Percentiles rank a stretch among this genome's conserved stretches.
These are phyloP conservation scores for Trichoderma virens DNA, from an alignment of 495 filamentous ascomycete species.

Conservation along the genomic window DNA sequence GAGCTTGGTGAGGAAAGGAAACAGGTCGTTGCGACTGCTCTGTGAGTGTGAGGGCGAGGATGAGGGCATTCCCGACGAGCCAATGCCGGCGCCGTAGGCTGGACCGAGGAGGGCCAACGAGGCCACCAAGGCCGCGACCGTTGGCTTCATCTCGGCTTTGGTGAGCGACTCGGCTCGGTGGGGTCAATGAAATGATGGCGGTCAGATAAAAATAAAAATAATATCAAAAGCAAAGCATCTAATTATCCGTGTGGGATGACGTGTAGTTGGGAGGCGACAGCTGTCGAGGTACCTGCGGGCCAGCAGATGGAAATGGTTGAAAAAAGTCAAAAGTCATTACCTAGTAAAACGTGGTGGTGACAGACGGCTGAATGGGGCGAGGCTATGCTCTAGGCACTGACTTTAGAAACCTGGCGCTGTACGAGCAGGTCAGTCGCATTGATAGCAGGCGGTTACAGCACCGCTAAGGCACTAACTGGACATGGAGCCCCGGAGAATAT, in stretches of 20 bases:
- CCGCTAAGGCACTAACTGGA: too few species aligned
- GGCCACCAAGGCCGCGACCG: neutral
- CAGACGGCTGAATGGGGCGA: neutral
- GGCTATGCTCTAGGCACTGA: neutral
- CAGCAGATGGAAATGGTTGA: too few species aligned
- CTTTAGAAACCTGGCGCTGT: neutral
- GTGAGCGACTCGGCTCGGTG: neutral
- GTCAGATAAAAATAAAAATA: neutral
- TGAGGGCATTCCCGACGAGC: neutral
- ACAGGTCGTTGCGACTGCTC: constrained; percentile 17
- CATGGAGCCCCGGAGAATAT: constrained; percentile 1
- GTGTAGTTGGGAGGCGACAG: too few species aligned
- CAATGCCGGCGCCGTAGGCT: constrained; percentile 1
- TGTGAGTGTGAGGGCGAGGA: too few species aligned
- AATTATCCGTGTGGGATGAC: neutral
- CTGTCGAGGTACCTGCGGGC: too few species aligned
- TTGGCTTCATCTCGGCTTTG: neutral
- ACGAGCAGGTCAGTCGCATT: too few species aligned
- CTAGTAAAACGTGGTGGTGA: too few species aligned
- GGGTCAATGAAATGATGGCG: neutral
- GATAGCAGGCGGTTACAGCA: too few species aligned
- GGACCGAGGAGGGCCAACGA: neutral
- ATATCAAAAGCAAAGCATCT: too few species aligned
- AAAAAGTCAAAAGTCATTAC: too few species aligned
- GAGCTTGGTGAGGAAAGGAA: constrained; percentile 43